Percentiles rank a stretch among this genome's conserved stretches.
phyloP scores from a whole-genome alignment of 2,329 filamentous ascomycete genomes.

The Nigrograna mackinnonii region DNA sequence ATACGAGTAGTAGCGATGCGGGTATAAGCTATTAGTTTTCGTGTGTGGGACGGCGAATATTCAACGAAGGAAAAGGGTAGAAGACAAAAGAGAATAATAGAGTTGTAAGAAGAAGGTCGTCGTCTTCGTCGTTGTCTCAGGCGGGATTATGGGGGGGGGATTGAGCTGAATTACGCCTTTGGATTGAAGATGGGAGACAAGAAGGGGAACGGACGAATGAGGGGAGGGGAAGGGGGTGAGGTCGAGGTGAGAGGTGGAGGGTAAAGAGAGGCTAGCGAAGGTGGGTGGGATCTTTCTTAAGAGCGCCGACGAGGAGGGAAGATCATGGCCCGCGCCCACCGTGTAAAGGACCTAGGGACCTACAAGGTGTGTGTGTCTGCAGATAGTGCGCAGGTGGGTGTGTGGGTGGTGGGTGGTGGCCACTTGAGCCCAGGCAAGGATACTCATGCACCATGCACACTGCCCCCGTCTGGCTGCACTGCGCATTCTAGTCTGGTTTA shows the following conservation, averaged over 20 bases:
- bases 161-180: conserved; percentile 41
- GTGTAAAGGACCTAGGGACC: too few species aligned
- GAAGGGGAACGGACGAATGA: conserved; percentile 44
- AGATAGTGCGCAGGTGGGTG: too few species aligned
- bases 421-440: conserved; percentile 38
- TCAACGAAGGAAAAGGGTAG: conserved; percentile 35
- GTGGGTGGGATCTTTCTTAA: conserved; percentile 42
- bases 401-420: conserved; percentile 12
- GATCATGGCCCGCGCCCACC: too few species aligned
- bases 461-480: conserved; percentile 42
- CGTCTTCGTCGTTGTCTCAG: too few species aligned
- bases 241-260: conserved; percentile 47
- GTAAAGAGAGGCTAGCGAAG: conserved; percentile 41
- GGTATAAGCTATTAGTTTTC: conserved; percentile 25
- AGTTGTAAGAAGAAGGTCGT: conserved; percentile 19
- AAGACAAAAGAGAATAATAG: conserved; percentile 35
- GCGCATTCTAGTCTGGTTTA: conserved; percentile 39
- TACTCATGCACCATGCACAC: conserved; percentile 39
- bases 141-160: conserved; percentile 39
- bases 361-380: too few species aligned
- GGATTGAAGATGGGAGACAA: conserved; percentile 37
- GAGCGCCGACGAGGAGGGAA: conserved; percentile 32
- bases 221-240: conserved; percentile 46
- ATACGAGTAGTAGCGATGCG: conserved; percentile 9
- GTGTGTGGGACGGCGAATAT: conserved; percentile 38